phyloP scores from a whole-genome alignment of 2,329 filamentous ascomycete genomes.

The Nemania serpens region DNA sequence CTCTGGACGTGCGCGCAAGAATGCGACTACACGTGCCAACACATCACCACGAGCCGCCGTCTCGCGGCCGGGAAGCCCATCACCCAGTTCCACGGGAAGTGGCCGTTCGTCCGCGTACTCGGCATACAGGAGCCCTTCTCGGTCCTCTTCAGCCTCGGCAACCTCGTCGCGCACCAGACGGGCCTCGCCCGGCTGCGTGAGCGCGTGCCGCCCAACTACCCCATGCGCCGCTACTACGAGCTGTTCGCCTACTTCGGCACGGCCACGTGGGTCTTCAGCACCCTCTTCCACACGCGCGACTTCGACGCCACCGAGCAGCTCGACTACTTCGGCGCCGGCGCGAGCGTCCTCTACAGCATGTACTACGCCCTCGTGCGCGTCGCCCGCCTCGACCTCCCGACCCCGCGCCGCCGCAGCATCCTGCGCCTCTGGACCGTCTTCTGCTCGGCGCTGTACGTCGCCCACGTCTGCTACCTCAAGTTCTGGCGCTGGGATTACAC shows the following conservation, averaged over 20 bases:
- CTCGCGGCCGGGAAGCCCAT: conserved; percentile 68
- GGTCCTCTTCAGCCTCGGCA: conserved; percentile 90
- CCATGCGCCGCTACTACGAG: conserved; percentile 80
- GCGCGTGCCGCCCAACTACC: conserved; percentile 72
- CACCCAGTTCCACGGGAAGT: conserved; percentile 97
- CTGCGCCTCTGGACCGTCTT: conserved; percentile 76
- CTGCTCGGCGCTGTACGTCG: conserved; percentile 72
- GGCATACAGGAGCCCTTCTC: conserved; percentile 95
- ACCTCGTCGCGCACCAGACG: conserved; percentile 81
- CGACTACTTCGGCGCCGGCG: conserved; percentile 94
- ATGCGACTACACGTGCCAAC: conserved; percentile 98
- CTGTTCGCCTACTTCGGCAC: conserved; percentile 80
- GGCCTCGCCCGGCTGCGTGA: conserved; percentile 75
- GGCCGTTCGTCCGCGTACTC: conserved; percentile 89
- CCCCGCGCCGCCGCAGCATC: conserved; percentile 51
- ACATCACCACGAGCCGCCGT: conserved; percentile 79
- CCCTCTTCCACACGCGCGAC: conserved; percentile 91
- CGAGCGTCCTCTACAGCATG: conserved; percentile 85
- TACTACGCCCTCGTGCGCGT: conserved; percentile 84
- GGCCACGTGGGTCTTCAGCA: conserved; percentile 83
- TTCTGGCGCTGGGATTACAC: conserved; percentile 91
- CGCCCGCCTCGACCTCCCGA: conserved; percentile 74
- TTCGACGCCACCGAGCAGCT: conserved; percentile 85
- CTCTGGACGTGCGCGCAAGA: conserved; percentile 91
- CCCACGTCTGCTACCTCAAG: conserved; percentile 83